Percentiles rank a stretch among this genome's conserved stretches.
Evolutionary conservation across 75 land plant species (phyloP).

Genomic region (Selaginella moellendorffii): DNA sequence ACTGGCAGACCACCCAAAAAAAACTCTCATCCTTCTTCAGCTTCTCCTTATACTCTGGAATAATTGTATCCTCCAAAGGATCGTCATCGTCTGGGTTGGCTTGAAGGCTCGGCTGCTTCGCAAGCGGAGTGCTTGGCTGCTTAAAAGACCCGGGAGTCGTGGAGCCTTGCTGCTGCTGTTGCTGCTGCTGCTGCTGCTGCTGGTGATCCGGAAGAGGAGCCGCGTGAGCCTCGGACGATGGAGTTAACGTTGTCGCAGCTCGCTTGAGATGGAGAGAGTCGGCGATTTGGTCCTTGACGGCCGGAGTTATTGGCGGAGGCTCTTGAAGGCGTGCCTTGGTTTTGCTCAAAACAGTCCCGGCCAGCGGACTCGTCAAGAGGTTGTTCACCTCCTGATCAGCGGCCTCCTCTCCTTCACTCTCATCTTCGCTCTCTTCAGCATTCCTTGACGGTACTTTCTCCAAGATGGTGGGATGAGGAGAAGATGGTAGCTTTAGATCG

Average conservation of each 20-base stretch:
- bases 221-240: neutral
- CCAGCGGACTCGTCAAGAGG: neutral
- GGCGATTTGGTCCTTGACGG: constrained; percentile 16
- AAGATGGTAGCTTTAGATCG: neutral
- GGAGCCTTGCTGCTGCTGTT: too few species aligned
- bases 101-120: neutral
- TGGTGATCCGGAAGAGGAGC: neutral
- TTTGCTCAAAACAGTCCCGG: constrained; percentile 6
- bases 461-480: neutral
- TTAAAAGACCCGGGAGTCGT: constrained; percentile 9
- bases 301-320: constrained; percentile 28
- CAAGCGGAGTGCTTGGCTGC: neutral
- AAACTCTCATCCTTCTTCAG: constrained; percentile 13
- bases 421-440: neutral
- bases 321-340: constrained; percentile 26
- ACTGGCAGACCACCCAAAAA: constrained; percentile 13
- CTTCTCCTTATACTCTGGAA: constrained; percentile 20
- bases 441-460: neutral
- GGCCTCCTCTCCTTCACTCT: neutral
- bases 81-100: constrained; percentile 10
- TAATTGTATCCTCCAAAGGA: constrained; percentile 25
- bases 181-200: neutral
- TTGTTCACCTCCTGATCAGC: neutral
- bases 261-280: neutral
- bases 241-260: neutral